These are phyloP conservation scores for Komagataella kurtzmanii DNA, from an alignment of 805 yeast species.

Conservation along the genomic window DNA sequence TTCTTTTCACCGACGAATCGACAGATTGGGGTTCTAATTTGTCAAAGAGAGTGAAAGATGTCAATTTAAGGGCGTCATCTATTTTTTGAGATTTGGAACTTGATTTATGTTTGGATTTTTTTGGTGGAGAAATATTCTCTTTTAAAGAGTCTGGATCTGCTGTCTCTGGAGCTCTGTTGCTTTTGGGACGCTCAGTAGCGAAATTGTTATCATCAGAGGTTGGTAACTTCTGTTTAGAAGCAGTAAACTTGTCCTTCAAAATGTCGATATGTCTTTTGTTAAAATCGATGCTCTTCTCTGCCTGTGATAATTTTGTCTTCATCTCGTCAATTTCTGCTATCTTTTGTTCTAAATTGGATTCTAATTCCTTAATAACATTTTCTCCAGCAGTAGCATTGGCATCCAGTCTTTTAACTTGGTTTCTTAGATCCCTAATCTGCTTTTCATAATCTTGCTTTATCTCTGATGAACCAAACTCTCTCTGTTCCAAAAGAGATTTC, in stretches of 20 bases:
- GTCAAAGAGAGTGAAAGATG: background rate
- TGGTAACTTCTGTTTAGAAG: background rate
- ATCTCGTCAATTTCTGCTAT: background rate
- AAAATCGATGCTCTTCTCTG: conserved; percentile 2
- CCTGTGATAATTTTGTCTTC: background rate
- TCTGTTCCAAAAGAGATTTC: background rate
- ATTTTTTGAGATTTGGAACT: background rate
- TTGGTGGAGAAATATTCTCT: background rate
- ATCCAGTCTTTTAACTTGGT: background rate
- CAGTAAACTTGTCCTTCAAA: background rate
- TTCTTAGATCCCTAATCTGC: background rate
- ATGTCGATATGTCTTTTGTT: conserved; percentile 1
- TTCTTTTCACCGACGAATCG: background rate
- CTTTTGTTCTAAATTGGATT: background rate
- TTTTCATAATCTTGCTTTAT: background rate
- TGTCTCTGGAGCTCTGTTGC: background rate
- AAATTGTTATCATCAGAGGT: background rate
- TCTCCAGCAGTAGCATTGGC: background rate
- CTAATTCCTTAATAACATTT: background rate
- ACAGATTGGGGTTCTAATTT: background rate
- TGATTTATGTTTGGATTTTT: background rate
- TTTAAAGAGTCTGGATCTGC: background rate
- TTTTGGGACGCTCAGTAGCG: background rate
- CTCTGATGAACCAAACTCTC: background rate
- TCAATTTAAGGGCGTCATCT: background rate